Evolutionary conservation across 768 basidiomycete genomes (phyloP).

Genomic region (Rhodotorula kratochvilovae): DNA sequence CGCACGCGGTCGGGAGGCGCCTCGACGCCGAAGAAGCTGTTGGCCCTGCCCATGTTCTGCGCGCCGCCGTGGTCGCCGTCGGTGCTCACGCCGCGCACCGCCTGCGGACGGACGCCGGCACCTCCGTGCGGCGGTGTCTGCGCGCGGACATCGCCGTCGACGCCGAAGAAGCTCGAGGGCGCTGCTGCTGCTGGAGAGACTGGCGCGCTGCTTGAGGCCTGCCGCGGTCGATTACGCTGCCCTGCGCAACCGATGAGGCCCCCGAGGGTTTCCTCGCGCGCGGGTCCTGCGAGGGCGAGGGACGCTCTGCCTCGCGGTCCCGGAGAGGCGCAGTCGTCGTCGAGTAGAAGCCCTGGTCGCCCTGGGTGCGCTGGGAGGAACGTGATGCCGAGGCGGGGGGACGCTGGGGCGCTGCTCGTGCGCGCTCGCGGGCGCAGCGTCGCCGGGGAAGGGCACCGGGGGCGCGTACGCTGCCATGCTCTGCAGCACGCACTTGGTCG

Average conservation of each 20-base stretch:
- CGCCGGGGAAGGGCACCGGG: too few relatives aligned
- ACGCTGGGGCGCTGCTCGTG: too few relatives aligned
- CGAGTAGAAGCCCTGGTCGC: neutral
- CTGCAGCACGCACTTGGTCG: too few relatives aligned
- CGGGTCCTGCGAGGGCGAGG: neutral
- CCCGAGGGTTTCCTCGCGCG: neutral
- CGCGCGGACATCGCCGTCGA: neutral
- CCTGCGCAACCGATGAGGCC: neutral
- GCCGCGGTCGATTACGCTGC: neutral
- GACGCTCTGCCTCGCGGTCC: neutral
- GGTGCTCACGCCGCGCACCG: neutral
- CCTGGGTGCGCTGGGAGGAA: neutral
- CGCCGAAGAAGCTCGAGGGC: neutral
- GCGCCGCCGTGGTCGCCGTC: too few relatives aligned
- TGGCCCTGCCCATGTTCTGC: too few relatives aligned
- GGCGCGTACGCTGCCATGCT: too few relatives aligned
- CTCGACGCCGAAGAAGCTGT: neutral
- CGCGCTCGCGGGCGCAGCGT: too few relatives aligned
- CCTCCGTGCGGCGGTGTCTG: too few relatives aligned
- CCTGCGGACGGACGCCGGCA: too few relatives aligned
- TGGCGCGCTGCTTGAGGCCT: neutral
- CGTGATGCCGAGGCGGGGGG: neutral
- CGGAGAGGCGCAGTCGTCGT: neutral
- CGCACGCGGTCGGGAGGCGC: neutral
- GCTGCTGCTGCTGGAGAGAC: neutral